Evolutionary conservation across 169 alveolate genomes (phyloP).

Genomic region (Cryptosporidium baileyi): DNA sequence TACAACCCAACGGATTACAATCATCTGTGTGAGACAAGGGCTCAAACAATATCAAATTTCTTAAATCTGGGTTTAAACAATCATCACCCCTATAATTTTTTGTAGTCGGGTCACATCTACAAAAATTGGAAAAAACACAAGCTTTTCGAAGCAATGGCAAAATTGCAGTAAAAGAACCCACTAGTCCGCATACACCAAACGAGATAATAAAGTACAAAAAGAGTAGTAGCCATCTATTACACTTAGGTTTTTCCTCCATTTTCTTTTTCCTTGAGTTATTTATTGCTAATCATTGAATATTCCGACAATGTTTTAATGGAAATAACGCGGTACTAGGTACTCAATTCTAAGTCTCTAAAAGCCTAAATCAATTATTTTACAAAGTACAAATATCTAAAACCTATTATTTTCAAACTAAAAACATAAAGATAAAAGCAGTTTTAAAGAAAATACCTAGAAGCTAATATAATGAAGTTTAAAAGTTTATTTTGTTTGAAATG

Average conservation of each 20-base stretch:
- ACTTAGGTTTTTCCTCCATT: slow-evolving; percentile 33
- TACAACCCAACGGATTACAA: slow-evolving; percentile 57
- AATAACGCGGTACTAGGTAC: slow-evolving; percentile 27
- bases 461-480: too few species aligned
- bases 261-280: slow-evolving; percentile 4
- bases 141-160: slow-evolving; percentile 55
- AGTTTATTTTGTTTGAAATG: too few species aligned
- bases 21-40: slow-evolving; percentile 6
- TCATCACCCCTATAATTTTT: slow-evolving; percentile 21
- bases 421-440: not conserved
- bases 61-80: slow-evolving; percentile 24
- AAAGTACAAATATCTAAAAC: not conserved
- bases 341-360: not conserved
- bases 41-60: slow-evolving; percentile 12
- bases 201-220: slow-evolving; percentile 33
- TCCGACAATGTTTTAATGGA: slow-evolving; percentile 10
- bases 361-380: not conserved
- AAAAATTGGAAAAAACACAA: slow-evolving; percentile 34
- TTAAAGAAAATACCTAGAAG: not conserved
- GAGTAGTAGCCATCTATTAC: slow-evolving; percentile 64
- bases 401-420: not conserved
- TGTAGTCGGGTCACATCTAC: slow-evolving; percentile 66
- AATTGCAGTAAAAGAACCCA: slow-evolving; percentile 66
- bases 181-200: slow-evolving; percentile 62
- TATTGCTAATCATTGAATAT: not conserved